Base-by-base conservation (phyloP, 768 basidiomycete species). In the Cystofilobasidium macerans region DNA sequence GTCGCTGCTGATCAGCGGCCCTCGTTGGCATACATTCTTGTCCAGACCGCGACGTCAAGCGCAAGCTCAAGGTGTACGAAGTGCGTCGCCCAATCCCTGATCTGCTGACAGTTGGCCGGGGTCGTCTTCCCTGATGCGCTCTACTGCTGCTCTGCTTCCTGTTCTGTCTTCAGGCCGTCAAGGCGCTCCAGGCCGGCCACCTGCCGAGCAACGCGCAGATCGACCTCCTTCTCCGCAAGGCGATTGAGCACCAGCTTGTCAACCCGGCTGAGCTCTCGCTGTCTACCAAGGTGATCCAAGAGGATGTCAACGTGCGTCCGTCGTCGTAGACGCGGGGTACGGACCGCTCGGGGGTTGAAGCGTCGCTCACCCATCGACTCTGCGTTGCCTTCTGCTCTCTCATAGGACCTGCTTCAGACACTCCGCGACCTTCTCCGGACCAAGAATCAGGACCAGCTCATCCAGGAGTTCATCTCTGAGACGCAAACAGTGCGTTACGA, bases 401-500 rank as follows among this genome's bases (percentile, higher is more conserved):
- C 0, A 53, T 38, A 60, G 51, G 51, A 42, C 58, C 18, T 57
- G 18, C 30, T 51, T 22, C n/a, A 64, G 64, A 40, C 57, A 9
- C 26, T 58, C 9, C 33, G 57, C 2, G 22, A 6, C 58, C 57
- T 61, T 16, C 38, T 64, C 40, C 20, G 18, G 71, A 97, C 97
- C 67, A 89, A 95, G 70, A 97, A 97, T 72, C 87, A 86, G 7
- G 92, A 97, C 72, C 92, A 98, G 71, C 80, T 99, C 64, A 79
- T 99, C 75, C 93, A 99, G 72, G 92, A 93, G 69, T 78, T 95
- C 42, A 77, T 89, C 18, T 62, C 14, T 28, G 57, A 58, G 30
- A 9, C 57, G 14, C 36, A 36, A 14, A 47, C 57, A 28, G 67
- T 68, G 20, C 35, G 59, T 61, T 45, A 35, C 42, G 42, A 16